Base-by-base conservation (phyloP, 108 stramenopile species). In the Mediolabrus comicus region DNA sequence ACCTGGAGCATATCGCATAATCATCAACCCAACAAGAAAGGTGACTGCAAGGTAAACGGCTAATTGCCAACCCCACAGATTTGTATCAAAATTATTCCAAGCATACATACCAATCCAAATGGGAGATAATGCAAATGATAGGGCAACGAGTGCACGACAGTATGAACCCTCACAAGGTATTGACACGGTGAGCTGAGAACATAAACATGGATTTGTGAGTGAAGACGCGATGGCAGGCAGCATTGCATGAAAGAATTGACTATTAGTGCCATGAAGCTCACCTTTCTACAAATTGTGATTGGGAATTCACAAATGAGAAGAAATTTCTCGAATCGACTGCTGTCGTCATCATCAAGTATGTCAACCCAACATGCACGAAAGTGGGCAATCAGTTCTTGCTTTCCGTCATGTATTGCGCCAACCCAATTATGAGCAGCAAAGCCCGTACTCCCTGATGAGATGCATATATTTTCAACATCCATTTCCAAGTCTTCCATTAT, bases 281-380 rank as follows among this genome's bases (percentile, higher is more conserved):
- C 87, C 79, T 90, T 88, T 61, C 93, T 84, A 38, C 71, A 52
- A 25, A 90, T 49, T 0, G 87, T 87, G 65, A 94, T 83, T n/a
- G 93, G 93, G 25, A 88, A 86, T 65, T 94, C 93, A 53, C 75
- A 83, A 30, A 85, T 53, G 34, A 92, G 34, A 67, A 94, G 59
- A 65, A 77, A 72, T 52, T 87, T 88, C 13, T 88, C 84, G 24
- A 83, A 59, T 26, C 43, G n/a, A 27, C 70, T 64, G 62, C 79
- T 76, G 25, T 90, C 88, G 0, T 76, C 90, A 57, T 88, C 82
- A 60, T 82, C 80, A 0, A 71, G 16, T 65, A 94, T 87, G 66
- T 92, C 89, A 8, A 72, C 58, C 90, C 88, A 94, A 25, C 61
- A 34, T 39, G 79, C 56, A 24, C 56, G 51, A 14, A 84, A 69